Conservation (phyloP, 2,329 filamentous ascomycete species). For the Calonectria hongkongensis region DNA sequence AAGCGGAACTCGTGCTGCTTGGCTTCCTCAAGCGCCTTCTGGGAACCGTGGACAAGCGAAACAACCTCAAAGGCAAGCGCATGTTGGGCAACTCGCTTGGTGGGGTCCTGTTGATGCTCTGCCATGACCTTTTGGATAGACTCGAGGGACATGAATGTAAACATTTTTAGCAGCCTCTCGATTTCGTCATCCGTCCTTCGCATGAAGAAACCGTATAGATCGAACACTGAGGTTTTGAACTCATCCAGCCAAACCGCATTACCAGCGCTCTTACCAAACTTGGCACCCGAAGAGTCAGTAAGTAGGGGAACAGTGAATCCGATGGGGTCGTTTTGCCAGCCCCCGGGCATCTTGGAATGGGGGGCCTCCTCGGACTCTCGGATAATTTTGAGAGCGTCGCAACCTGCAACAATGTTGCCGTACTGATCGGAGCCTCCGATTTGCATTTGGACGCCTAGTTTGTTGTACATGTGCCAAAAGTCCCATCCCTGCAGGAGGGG, state of each 20-base stretch:
- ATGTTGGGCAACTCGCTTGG: constrained; percentile 87
- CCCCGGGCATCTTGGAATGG: constrained; percentile 60
- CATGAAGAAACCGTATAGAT: constrained; percentile 94
- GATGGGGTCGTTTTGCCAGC: constrained; percentile 76
- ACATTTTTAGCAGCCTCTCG: constrained; percentile 87
- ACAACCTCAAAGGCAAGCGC: constrained; percentile 88
- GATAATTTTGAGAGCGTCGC: constrained; percentile 88
- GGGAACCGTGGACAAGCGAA: constrained; percentile 83
- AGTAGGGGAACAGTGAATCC: constrained; percentile 94
- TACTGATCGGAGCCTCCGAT: constrained; percentile 97
- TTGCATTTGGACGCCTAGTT: constrained; percentile 84
- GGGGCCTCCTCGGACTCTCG: constrained; percentile 74
- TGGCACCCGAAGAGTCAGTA: constrained; percentile 88
- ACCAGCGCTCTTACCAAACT: constrained; percentile 95
- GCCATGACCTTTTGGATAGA: constrained; percentile 82
- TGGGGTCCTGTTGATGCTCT: constrained; percentile 79
- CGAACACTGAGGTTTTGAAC: constrained; percentile 86
- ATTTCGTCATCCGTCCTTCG: constrained; percentile 88
- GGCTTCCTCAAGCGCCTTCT: constrained; percentile 78
- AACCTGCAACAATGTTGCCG: constrained; percentile 94
- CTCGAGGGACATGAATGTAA: constrained; percentile 88
- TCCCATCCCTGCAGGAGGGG: constrained; percentile 97
- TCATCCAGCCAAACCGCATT: constrained; percentile 95
- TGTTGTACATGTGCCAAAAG: constrained; percentile 89
- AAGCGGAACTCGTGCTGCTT: constrained; percentile 72